Conservation (phyloP, 495 filamentous ascomycete genomes). For the Bathelium albidoporum region DNA sequence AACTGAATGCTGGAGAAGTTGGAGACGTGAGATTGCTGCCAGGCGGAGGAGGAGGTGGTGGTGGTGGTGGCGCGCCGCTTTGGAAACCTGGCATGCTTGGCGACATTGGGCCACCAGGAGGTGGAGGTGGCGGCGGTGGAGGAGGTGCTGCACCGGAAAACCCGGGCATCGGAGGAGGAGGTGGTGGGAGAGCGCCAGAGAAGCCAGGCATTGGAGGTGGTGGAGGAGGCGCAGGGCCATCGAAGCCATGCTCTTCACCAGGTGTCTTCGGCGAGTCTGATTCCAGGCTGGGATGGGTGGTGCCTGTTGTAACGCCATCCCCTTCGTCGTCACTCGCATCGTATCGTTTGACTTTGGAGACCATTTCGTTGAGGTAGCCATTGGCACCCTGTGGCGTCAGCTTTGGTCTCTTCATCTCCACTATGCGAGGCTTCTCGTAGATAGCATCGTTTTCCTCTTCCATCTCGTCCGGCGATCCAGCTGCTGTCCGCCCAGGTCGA, state of each 20-base stretch:
- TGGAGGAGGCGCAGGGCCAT: constrained; percentile 37
- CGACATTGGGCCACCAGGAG: constrained; percentile 25
- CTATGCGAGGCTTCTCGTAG: constrained; percentile 34
- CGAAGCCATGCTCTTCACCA: constrained; percentile 43
- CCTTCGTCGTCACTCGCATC: constrained; percentile 65
- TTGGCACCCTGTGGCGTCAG: constrained; percentile 47
- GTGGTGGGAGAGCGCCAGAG: constrained; percentile 36
- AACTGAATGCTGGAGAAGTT: background rate
- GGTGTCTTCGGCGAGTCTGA: constrained; percentile 62
- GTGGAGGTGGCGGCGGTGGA: constrained; percentile 31
- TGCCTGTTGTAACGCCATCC: constrained; percentile 66
- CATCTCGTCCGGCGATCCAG: constrained; percentile 31
- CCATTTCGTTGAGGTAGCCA: constrained; percentile 71
- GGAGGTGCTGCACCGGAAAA: constrained; percentile 32
- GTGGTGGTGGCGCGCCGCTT: constrained; percentile 31
- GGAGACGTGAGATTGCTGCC: constrained; percentile 7
- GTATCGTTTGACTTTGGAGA: constrained; percentile 60
- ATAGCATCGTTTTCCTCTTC: constrained; percentile 33
- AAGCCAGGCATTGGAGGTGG: constrained; percentile 35
- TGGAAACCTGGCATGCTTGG: constrained; percentile 32
- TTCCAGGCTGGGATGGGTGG: constrained; percentile 66
- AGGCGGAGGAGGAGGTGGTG: constrained; percentile 35
- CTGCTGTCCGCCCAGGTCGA: constrained; percentile 26
- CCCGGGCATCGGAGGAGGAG: constrained; percentile 36
- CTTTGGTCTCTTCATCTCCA: constrained; percentile 52